Evolutionary conservation across 2,329 filamentous ascomycete species (phyloP), one percentile per base, ranked within the genome.

Genomic region (Fusarium siculi): DNA sequence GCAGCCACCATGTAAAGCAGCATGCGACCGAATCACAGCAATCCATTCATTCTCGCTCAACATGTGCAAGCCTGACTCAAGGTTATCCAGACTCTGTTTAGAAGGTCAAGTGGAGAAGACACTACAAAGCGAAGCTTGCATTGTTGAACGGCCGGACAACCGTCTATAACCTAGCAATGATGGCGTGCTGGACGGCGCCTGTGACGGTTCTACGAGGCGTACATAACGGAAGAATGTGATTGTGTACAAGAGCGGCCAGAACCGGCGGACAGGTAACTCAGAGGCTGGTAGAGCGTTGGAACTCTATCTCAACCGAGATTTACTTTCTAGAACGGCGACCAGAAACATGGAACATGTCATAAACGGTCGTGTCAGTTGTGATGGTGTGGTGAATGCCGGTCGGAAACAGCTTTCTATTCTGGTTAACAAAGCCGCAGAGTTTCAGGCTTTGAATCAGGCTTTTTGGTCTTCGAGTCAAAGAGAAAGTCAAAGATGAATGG

Each of bases 211-310:
- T 54, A 28, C 21, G 25, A 71, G 53, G 54, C 59, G 56, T 56
- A 64, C 63, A 66, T 63, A 61, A 69, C 56, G 43, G 69, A 75
- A 65, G 74, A 74, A 72, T 58, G 70, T 68, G 66, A 73, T 36
- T 49, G 36, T 55, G 58, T n/a, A 54, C 37, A 34, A 49, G 50
- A 39, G 32, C 59, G 47, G 67, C 32, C 62, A 67, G 44, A 53
- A 49, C 46, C 63, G 50, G 63, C 28, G 37, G 56, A 25, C 57
- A 42, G 23, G 47, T 64, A 69, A 65, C 58, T 61, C 30, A 11
- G 30, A 25, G 49, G 49, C n/a, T 52, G 49, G 46, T 40, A 16
- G 39, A 65, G 47, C 63, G 71, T 74, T 74, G 62, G 47, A 72
- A 74, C 71, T 74, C 59, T 74, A 72, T 74, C 49, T 42, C 44